These are phyloP conservation scores for Bipolaris gigantea DNA, from an alignment of 2,329 filamentous ascomycete species.

Conservation along the genomic window DNA sequence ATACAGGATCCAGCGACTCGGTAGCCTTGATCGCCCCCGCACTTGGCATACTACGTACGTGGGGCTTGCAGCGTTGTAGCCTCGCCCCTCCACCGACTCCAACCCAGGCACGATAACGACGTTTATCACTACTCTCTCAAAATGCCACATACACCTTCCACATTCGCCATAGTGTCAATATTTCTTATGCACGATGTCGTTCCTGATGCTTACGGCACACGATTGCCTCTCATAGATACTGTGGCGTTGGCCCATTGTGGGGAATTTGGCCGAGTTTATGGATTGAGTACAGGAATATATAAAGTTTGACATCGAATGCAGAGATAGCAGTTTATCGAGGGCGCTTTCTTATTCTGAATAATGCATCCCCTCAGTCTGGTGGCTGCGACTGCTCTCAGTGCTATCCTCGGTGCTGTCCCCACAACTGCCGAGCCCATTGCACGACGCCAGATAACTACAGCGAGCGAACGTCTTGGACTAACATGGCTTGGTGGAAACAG, in stretches of 20 bases:
- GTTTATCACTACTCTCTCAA: not conserved
- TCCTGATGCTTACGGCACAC: not conserved
- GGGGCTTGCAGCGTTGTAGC: too few relatives aligned
- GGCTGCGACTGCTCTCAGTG: not conserved
- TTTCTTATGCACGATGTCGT: not conserved
- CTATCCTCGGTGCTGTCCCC: not conserved
- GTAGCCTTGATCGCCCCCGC: too few relatives aligned
- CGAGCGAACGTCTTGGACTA: constrained; percentile 27
- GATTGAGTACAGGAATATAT: not conserved
- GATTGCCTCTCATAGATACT: not conserved
- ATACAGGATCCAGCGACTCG: too few relatives aligned
- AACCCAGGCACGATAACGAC: not conserved
- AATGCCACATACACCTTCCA: not conserved
- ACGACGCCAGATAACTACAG: constrained; percentile 13
- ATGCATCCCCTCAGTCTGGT: not conserved
- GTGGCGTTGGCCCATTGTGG: not conserved
- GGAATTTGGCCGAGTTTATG: not conserved
- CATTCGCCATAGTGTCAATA: not conserved
- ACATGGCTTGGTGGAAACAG: constrained; percentile 29
- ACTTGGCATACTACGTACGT: too few relatives aligned
- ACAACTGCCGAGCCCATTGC: not conserved
- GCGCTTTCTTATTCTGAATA: not conserved
- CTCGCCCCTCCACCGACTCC: too few relatives aligned
- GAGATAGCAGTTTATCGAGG: too few relatives aligned
- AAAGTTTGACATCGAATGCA: not conserved